Conservation (phyloP, 495 filamentous ascomycete genomes). For the Aspergillus wentii region DNA sequence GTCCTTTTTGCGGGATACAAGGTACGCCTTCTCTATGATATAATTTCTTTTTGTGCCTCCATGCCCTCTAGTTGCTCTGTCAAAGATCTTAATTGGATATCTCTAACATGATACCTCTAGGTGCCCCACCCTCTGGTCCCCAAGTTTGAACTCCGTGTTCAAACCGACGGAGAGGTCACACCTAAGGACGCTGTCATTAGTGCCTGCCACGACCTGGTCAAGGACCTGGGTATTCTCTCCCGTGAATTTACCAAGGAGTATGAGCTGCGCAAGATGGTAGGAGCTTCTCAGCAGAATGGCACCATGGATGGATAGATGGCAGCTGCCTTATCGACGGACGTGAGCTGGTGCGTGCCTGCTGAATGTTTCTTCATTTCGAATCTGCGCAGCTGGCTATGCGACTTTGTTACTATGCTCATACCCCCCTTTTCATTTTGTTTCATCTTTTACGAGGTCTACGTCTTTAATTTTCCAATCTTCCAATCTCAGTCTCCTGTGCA, state of each 20-base stretch:
- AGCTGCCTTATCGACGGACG: not conserved
- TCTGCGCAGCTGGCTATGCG: constrained; percentile 18
- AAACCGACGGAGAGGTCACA: constrained; percentile 83
- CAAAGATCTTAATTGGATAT: not conserved
- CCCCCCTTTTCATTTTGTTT: not conserved
- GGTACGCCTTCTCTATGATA: constrained; percentile 35
- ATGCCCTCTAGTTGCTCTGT: no score
- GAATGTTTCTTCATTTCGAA: constrained; percentile 3
- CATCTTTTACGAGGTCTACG: no score
- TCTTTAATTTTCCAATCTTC: constrained; percentile 2
- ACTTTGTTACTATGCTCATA: constrained; percentile 2
- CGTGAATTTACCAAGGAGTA: constrained; percentile 94
- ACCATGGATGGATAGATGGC: constrained; percentile 19
- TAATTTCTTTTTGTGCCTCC: no score
- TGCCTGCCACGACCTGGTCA: constrained; percentile 72
- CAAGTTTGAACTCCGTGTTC: constrained; percentile 80
- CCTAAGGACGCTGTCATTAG: constrained; percentile 82
- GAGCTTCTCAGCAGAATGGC: constrained; percentile 42
- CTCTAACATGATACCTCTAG: constrained; percentile 31
- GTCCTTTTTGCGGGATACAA: constrained; percentile 88
- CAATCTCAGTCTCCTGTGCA: no score
- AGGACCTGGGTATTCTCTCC: constrained; percentile 67
- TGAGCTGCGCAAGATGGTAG: constrained; percentile 86
- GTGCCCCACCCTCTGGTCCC: constrained; percentile 81
- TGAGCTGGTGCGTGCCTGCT: not conserved